phyloP scores from a whole-genome alignment of 352 stramenopile species.

The Globisporangium parvum region DNA sequence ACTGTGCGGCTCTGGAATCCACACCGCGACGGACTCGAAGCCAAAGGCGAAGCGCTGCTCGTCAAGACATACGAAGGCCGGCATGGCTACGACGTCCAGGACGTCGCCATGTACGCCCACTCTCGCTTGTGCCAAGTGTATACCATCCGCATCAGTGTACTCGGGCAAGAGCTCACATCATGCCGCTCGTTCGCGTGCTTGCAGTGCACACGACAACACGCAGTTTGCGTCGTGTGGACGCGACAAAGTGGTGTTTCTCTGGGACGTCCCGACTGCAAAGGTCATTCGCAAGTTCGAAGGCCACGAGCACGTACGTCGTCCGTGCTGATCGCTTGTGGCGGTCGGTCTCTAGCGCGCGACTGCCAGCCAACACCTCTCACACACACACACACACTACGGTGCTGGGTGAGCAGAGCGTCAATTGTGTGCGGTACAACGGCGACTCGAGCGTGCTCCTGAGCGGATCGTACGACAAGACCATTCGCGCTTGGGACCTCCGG shows the following conservation, averaged over 20 bases:
- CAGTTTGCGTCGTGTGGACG: slow-evolving; percentile 85
- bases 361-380: neutral
- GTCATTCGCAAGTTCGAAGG: slow-evolving; percentile 88
- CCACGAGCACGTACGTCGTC: slow-evolving; percentile 55
- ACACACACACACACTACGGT: no score
- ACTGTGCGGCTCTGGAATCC: slow-evolving; percentile 86
- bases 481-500: slow-evolving; percentile 75
- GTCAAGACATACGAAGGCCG: slow-evolving; percentile 83
- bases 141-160: neutral
- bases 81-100: slow-evolving; percentile 86
- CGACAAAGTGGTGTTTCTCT: slow-evolving; percentile 84
- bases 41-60: slow-evolving; percentile 54
- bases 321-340: neutral
- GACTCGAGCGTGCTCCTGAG: slow-evolving; percentile 80
- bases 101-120: slow-evolving; percentile 76
- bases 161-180: neutral
- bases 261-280: slow-evolving; percentile 80
- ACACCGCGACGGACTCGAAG: slow-evolving; percentile 61
- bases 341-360: neutral
- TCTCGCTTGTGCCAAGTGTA: neutral
- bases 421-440: slow-evolving; percentile 77
- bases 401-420: no score
- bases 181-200: slow-evolving; percentile 4
- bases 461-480: slow-evolving; percentile 86
- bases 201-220: slow-evolving; percentile 74